These are phyloP conservation scores for Hymenotorrendiella dingleyae DNA, from an alignment of 2,329 filamentous ascomycete genomes.

Conservation along the genomic window DNA sequence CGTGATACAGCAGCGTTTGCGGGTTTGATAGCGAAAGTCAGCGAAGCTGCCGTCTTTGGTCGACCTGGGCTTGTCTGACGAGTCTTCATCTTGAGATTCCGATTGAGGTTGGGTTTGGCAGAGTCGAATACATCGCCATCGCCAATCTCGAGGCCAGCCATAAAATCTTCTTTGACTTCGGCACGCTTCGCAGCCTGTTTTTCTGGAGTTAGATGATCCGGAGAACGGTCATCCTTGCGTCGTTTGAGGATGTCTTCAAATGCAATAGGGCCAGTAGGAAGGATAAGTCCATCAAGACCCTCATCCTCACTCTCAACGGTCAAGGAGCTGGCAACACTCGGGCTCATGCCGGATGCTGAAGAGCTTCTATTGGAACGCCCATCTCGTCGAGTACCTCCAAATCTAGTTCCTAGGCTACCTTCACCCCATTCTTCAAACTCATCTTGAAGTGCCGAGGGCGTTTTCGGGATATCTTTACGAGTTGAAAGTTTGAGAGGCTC, in stretches of 20 bases:
- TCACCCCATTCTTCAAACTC: conserved; percentile 92
- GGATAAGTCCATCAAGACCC: conserved; percentile 78
- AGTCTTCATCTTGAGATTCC: conserved; percentile 82
- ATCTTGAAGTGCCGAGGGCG: conserved; percentile 55
- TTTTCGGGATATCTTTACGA: conserved; percentile 56
- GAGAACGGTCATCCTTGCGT: conserved; percentile 56
- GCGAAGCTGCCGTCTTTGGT: conserved; percentile 69
- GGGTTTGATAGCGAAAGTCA: conserved; percentile 87
- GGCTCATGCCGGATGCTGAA: conserved; percentile 82
- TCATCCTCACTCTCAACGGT: conserved; percentile 93
- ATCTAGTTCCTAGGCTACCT: conserved; percentile 84
- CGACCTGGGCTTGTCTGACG: conserved; percentile 64
- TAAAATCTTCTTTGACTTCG: conserved; percentile 63
- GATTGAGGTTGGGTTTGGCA: conserved; percentile 77
- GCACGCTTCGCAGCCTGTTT: conserved; percentile 27
- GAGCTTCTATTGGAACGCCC: conserved; percentile 77
- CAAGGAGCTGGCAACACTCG: conserved; percentile 85
- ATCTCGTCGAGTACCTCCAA: conserved; percentile 78
- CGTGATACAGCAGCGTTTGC: conserved; percentile 52
- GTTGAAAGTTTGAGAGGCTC: conserved; percentile 55
- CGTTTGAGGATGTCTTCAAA: conserved; percentile 73
- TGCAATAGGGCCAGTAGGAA: conserved; percentile 78
- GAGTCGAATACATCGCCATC: conserved; percentile 76
- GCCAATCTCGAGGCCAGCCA: conserved; percentile 81
- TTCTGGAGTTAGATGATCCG: conserved; percentile 41